phyloP scores from a whole-genome alignment of 2,329 filamentous ascomycete species.

The Sporothrix sp. region DNA sequence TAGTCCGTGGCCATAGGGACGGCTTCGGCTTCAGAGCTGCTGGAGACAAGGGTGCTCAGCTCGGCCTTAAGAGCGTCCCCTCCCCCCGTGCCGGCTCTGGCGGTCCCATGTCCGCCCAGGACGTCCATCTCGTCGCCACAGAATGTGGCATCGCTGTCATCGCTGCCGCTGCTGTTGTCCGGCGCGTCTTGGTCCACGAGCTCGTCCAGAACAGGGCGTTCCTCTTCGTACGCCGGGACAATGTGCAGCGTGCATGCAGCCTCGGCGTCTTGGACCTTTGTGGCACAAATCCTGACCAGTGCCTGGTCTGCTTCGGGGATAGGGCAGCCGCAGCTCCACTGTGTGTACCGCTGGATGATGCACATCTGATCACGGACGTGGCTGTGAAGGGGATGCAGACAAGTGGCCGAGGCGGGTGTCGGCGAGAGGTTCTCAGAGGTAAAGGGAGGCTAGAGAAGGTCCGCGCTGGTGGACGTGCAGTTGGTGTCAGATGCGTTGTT shows the following conservation, averaged over 20 bases:
- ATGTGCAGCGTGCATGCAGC: neutral
- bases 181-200: neutral
- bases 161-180: neutral
- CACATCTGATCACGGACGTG: slow-evolving; percentile 12
- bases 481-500: too few relatives aligned
- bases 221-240: neutral
- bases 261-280: neutral
- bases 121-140: neutral
- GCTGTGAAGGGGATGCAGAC: too few relatives aligned
- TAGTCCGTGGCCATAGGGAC: too few relatives aligned
- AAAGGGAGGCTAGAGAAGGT: too few relatives aligned
- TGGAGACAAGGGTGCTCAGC: too few relatives aligned
- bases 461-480: too few relatives aligned
- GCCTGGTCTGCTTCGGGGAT: neutral
- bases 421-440: too few relatives aligned
- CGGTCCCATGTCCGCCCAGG: too few relatives aligned
- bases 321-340: slow-evolving; percentile 12
- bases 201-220: neutral
- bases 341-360: slow-evolving; percentile 3
- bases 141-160: neutral
- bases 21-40: too few relatives aligned
- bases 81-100: too few relatives aligned
- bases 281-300: slow-evolving; percentile 1
- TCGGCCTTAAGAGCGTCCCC: too few relatives aligned
- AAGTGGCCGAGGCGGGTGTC: too few relatives aligned